phyloP scores from a whole-genome alignment of 768 basidiomycete species.

The Coprinopsis sp. region DNA sequence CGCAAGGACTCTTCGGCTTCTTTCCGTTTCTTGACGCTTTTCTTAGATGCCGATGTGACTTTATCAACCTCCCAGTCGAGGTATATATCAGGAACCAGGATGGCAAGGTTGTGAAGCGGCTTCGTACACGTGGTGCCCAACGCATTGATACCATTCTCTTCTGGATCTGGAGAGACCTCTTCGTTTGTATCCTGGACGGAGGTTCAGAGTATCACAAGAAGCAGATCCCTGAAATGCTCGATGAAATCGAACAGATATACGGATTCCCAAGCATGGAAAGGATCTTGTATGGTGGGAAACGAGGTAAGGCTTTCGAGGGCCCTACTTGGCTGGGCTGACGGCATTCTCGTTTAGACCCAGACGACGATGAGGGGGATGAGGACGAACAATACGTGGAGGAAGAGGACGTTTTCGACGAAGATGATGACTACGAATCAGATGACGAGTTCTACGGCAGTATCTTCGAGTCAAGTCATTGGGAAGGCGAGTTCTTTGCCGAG shows the following conservation, averaged over 20 bases:
- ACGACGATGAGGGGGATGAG: conserved; percentile 22
- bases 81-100: conserved; percentile 38
- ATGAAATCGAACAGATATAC: conserved; percentile 49
- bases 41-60: conserved; percentile 51
- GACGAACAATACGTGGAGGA: conserved; percentile 25
- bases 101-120: conserved; percentile 44
- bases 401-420: conserved; percentile 20
- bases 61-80: conserved; percentile 42
- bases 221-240: conserved; percentile 47
- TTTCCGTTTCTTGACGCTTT: neutral
- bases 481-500: conserved; percentile 34
- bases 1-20: conserved; percentile 19
- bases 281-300: conserved; percentile 51
- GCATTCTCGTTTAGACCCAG: conserved; percentile 10
- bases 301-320: conserved; percentile 33
- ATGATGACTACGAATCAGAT: conserved; percentile 21
- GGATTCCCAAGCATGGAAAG: conserved; percentile 50
- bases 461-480: conserved; percentile 52
- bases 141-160: conserved; percentile 42
- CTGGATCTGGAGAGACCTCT: conserved; percentile 71
- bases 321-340: neutral
- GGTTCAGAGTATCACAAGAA: conserved; percentile 25
- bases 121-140: conserved; percentile 43
- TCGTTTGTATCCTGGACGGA: conserved; percentile 49
- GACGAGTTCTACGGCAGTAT: conserved; percentile 29